Evolutionary conservation across 1,284 basidiomycete species (phyloP), one percentile per base, ranked within the genome.

Genomic region (Ustilago trichophora): DNA sequence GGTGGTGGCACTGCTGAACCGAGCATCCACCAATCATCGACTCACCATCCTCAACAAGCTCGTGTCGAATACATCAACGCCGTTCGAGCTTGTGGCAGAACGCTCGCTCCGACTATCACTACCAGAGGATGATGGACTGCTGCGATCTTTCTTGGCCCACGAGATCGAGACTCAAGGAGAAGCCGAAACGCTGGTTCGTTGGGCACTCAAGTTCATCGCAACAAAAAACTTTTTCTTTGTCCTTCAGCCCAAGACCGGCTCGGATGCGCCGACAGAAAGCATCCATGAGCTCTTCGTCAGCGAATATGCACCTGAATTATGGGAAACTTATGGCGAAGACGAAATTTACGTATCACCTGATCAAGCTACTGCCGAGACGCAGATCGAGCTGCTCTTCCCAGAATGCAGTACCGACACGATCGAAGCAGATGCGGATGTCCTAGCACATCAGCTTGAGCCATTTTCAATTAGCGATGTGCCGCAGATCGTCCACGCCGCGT

Each of bases 341-440:
- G 51, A 52, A n/a, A 40, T 76, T 41, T 77, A 77, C 47, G 54
- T 63, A 4, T 62, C 54, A 1, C 65, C 53, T 21, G 18, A 54
- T 26, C 25, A 16, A 6, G 43, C 15, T 9, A 48, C 36, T 12
- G 68, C 73, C 3, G 38, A 59, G 36, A 37, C 45, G 26, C 75
- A 75, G 42, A 56, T 72, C 29, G 51, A 51, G 4, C 37, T 77
- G 22, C 43, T 67, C 29, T 76, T 74, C 31, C 66, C 69, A 12
- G 63, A 73, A 29, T n/a, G 24, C n/a, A n/a, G n/a, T n/a, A n/a
- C n/a, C n/a, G n/a, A n/a, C n/a, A n/a, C n/a, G n/a, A n/a, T n/a
- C n/a, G n/a, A n/a, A n/a, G n/a, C n/a, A n/a, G n/a, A n/a, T n/a
- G n/a, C n/a, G n/a, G n/a, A n/a, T n/a, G n/a, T n/a, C n/a, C n/a